These are phyloP conservation scores for Aspergillus heteromorphus DNA, from an alignment of 495 filamentous ascomycete species.

Conservation along the genomic window DNA sequence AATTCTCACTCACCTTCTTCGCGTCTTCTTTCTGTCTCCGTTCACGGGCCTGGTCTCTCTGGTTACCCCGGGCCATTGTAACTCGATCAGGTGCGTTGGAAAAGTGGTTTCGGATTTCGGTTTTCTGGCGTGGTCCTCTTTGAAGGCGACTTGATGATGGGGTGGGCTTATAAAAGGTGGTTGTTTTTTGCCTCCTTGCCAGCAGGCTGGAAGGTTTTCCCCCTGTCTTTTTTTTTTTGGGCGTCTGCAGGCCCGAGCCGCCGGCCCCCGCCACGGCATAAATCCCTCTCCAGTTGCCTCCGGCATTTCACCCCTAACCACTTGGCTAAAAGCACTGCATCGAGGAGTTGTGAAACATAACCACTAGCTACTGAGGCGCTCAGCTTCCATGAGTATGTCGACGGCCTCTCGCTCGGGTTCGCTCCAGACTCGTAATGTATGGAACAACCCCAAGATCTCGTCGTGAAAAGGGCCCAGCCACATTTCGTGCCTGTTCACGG, in stretches of 20 bases:
- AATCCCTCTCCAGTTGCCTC: not conserved
- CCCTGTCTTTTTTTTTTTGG: not conserved
- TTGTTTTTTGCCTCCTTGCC: not conserved
- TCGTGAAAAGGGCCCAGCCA: not conserved
- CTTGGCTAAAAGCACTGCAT: not conserved
- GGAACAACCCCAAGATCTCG: not conserved
- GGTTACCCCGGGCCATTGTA: slow-evolving; percentile 87
- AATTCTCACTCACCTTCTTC: slow-evolving; percentile 26
- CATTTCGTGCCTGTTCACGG: not conserved
- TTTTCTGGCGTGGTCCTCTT: not conserved
- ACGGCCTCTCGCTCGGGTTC: not conserved
- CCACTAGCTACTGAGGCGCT: not conserved
- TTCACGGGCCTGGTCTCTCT: slow-evolving; percentile 83
- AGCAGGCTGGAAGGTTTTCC: not conserved
- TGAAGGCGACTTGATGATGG: not conserved
- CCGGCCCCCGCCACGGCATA: not conserved
- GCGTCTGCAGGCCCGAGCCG: not conserved
- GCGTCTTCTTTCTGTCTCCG: slow-evolving; percentile 67
- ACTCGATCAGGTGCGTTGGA: not conserved
- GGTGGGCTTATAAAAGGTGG: not conserved
- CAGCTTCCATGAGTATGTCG: not conserved
- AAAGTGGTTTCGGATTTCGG: not conserved
- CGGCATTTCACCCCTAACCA: no score
- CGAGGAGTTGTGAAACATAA: not conserved
- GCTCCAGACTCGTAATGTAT: not conserved